Evolutionary conservation across 2,329 filamentous ascomycete genomes (phyloP), one percentile per base, ranked within the genome.

Genomic region (Berkeleyomyces basicola): DNA sequence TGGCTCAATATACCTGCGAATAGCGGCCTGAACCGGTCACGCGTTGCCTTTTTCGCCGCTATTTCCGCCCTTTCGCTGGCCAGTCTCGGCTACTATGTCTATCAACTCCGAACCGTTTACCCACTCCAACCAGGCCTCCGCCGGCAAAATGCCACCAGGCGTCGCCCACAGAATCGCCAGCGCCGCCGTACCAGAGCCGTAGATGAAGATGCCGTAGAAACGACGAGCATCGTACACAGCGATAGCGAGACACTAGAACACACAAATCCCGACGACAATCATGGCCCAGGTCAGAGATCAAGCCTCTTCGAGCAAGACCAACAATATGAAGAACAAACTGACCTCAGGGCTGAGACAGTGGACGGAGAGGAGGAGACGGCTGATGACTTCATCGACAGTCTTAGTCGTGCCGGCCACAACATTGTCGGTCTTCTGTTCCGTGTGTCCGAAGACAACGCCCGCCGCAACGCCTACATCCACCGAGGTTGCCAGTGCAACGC

Each of bases 381-480:
- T 14, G 39, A 70, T 71, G 57, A 69, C 66, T 80, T 75, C 72
- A 77, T 79, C 65, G 78, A 62, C 70, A 75, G 39, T 70, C 75
- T 40, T 77, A 77, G 65, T 14, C 77, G 78, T 63, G 80, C 76
- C 42, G 88, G 88, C 5, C 88, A 93, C 69, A 91, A 90, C 65
- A 84, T 95, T 58, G 86, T 95, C 55, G 88, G 85, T 66, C 78
- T 96, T 1, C 78, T 97, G 0, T 97, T 96, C 70, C 83, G 91
- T 64, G 95, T 97, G 57, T 95, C 91, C 0, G 91, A 96, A 72
- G 90, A 97, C 67, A 91, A 96, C 70, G 90, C 91, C 1, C 83
- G 86, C 63, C 81, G 88, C 60, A 92, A 93, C 70, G 88, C 90
- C 23, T 96, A 93, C 70, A 86, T 96, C 31, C 93, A 99, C 72